Base-by-base conservation (phyloP, 2,329 filamentous ascomycete genomes). In the Stromatinia cepivora region DNA sequence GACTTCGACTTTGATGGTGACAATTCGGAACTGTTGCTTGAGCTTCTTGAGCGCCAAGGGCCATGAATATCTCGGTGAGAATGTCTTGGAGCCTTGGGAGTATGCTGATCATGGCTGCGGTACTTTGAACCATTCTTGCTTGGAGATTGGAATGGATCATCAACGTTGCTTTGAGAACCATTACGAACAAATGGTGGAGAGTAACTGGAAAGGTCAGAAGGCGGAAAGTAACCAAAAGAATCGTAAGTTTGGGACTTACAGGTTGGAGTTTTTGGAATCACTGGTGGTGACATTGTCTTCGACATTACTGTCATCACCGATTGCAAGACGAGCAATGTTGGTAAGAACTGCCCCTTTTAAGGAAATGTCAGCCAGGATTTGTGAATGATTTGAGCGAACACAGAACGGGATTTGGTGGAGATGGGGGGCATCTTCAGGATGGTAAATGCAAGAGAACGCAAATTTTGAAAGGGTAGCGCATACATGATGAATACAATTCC, bases 121-220 rank as follows among this genome's bases (percentile, higher is more conserved):
- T 57, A 20, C 28, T 56, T 58, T 28, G 66, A 64, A 20, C 25
- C 48, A 54, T 68, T 64, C 57, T 68, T 68, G 48, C 48, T 56
- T 64, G 66, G 66, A 65, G 73, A 75, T 67, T 63, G 72, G 71
- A 74, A 75, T 11, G 73, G 70, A 52, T 78, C 76, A 65, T 77
- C 76, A 65, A 56, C 62, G 39, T 59, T 56, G 62, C 67, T 65
- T n/a, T 71, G 70, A 54, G 69, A 58, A 54, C 74, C 72, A 65
- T 73, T 75, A 53, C 74, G 72, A 62, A 76, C 73, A 57, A 78
- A 78, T 25, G 76, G 75, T 50, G 75, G 73, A 8, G 74, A 74
- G 61, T 76, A 76, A 39, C 76, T 77, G 39, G 6, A 28, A 54
- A n/a, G 28, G 34, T 74, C n/a, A 72, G 70, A 34, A 50, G 13